Conservation (phyloP, 768 basidiomycete species). For the Mycena kentingensis region DNA sequence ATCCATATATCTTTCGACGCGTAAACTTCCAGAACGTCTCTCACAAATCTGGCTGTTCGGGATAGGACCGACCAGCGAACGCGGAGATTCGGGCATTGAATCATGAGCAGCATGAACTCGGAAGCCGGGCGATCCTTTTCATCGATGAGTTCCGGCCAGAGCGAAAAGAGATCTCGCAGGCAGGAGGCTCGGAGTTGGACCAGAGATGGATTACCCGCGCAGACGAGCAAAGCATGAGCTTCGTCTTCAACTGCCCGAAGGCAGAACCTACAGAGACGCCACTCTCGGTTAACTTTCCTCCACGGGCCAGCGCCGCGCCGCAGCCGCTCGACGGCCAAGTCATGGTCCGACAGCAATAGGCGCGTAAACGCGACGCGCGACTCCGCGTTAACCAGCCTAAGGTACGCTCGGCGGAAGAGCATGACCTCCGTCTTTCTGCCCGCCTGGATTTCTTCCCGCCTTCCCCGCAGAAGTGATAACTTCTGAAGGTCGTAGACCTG, state of each 20-base stretch:
- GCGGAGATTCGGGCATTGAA: too few species aligned
- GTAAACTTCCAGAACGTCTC: too few species aligned
- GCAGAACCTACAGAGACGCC: constrained; percentile 5
- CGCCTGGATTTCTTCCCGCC: neutral
- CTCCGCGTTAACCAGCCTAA: constrained; percentile 1
- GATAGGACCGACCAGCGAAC: too few species aligned
- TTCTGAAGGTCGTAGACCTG: neutral
- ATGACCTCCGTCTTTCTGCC: neutral
- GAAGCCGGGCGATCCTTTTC: too few species aligned
- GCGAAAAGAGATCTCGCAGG: neutral
- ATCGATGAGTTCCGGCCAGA: neutral
- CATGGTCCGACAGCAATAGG: constrained; percentile 7
- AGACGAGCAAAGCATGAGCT: neutral
- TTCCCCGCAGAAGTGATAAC: neutral
- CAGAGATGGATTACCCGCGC: neutral
- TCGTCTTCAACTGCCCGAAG: constrained; percentile 1
- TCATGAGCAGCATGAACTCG: too few species aligned
- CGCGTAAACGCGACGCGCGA: constrained; percentile 4
- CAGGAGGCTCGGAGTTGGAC: neutral
- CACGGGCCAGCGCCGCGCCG: constrained; percentile 1
- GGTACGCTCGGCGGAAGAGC: neutral
- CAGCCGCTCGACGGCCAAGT: constrained; percentile 4
- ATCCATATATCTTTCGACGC: too few species aligned
- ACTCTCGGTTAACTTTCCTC: neutral
- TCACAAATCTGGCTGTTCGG: too few species aligned